Percentiles rank a stretch among this genome's conserved stretches.
phyloP scores from a whole-genome alignment of 169 alveolate genomes.

The Cryptosporidium sp. region DNA sequence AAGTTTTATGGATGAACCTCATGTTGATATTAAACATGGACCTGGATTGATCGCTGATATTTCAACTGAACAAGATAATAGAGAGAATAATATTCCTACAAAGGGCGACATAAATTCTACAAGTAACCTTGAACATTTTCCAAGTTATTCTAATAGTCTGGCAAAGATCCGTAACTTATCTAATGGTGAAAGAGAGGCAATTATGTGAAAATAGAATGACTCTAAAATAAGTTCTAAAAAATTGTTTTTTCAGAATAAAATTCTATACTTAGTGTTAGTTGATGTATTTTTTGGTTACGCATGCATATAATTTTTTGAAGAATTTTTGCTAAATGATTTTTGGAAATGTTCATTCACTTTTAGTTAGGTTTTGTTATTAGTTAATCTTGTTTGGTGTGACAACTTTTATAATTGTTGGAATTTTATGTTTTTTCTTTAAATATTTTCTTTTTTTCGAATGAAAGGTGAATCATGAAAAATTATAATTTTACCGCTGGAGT shows the following conservation, averaged over 20 bases:
- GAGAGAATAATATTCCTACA: conserved; percentile 25
- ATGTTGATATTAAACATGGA: conserved; percentile 30
- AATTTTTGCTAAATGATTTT: too few species aligned
- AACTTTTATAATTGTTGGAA: not conserved
- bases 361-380: too few species aligned
- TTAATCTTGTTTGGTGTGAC: not conserved
- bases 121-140: not conserved
- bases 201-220: not conserved
- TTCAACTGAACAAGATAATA: conserved; percentile 16
- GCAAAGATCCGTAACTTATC: conserved; percentile 16
- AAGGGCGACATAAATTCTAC: conserved; percentile 21
- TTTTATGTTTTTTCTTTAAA: too few species aligned
- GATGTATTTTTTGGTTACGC: not conserved
- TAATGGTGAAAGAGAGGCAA: conserved; percentile 15
- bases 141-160: conserved; percentile 1
- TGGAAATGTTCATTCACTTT: too few species aligned
- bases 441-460: not conserved
- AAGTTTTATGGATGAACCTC: conserved; percentile 1
- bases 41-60: conserved; percentile 32
- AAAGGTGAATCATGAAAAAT: not conserved
- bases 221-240: not conserved
- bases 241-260: not conserved
- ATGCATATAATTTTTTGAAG: not conserved
- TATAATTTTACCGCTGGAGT: not conserved
- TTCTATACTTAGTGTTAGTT: not conserved